Evolutionary conservation across 108 stramenopile species (phyloP), one percentile per base, ranked within the genome.

Genomic region (Conticribra weissflogii): DNA sequence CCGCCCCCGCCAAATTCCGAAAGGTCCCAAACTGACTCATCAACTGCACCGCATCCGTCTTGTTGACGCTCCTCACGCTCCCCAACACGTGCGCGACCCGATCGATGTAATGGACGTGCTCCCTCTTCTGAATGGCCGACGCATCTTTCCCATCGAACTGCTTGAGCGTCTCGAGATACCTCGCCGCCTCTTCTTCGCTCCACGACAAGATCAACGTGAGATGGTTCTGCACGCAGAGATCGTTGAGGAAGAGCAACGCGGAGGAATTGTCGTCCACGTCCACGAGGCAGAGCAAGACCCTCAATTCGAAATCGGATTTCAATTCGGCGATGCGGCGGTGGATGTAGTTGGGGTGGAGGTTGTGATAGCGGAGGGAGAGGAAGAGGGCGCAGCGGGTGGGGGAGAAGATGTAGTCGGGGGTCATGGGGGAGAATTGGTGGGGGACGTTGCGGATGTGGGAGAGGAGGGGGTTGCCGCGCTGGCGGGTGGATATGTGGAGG

Each of bases 121-220:
- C 81, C 47, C 80, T 74, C 59, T 92, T 95, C 60, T 85, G 81
- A 59, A 94, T 94, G 2, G 63, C 59, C 19, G 83, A 77, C 23
- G 92, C 82, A 68, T 95, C 90, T 59, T 92, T 96, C 9, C 93
- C 86, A 65, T 98, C 96, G 47, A 93, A 87, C 15, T 88, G 91
- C 76, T 96, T 96, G 75, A 91, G 91, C 21, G 96, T 94, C 83
- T 98, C 97, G 59, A 98, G 60, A 68, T 97, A 97, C 0, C 97
- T 81, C 1, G 95, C 97, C 5, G 90, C 91, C 78, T 98, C 97
- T 59, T 81, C 78, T 55, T 86, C 89, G 19, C 81, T 87, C 94
- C 94, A 97, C 0, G 91, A 86, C 16, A 96, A 70, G 18, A 98
- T 74, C 30, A 97, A 50, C 0, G 95, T 95, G 65, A 94, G 67